These are phyloP conservation scores for Penicillium sclerotiorum DNA, from an alignment of 2,329 filamentous ascomycete species.

Conservation along the genomic window DNA sequence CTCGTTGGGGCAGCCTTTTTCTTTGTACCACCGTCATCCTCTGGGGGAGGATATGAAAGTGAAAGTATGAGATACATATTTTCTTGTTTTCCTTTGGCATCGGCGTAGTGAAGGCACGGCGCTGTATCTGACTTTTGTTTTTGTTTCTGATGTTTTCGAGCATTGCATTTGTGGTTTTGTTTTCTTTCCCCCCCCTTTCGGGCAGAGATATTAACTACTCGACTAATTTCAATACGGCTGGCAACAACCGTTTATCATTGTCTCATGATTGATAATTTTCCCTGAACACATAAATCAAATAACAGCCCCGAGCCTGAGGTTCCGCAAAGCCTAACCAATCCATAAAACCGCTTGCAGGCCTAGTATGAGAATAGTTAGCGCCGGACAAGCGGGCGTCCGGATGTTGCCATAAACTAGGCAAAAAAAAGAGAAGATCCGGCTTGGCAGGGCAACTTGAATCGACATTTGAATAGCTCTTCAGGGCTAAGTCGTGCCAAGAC, in stretches of 20 bases:
- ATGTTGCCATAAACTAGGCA: neutral
- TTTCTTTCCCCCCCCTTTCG: conserved; percentile 8
- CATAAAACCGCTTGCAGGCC: too few species aligned
- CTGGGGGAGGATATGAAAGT: conserved; percentile 5
- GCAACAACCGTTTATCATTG: neutral
- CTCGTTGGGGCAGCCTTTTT: neutral
- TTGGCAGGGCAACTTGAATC: neutral
- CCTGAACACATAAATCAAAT: neutral
- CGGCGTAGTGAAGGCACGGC: conserved; percentile 23
- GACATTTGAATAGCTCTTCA: too few species aligned
- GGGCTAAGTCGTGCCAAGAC: neutral
- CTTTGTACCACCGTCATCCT: conserved; percentile 2
- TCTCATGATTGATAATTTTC: too few species aligned
- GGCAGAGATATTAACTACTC: conserved; percentile 3
- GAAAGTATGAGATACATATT: conserved; percentile 21
- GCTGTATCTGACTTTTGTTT: conserved; percentile 11
- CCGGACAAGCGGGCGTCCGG: neutral
- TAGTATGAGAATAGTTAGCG: too few species aligned
- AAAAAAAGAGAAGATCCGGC: neutral
- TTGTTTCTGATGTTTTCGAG: conserved; percentile 11
- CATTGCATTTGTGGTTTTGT: conserved; percentile 4
- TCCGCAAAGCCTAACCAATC: too few species aligned
- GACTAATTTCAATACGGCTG: neutral
- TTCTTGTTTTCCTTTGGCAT: conserved; percentile 21
- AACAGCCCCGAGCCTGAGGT: too few species aligned